Evolutionary conservation across 1,139 yeast genomes (phyloP), one percentile per base, ranked within the genome.

Genomic region (Candida neerlandica): DNA sequence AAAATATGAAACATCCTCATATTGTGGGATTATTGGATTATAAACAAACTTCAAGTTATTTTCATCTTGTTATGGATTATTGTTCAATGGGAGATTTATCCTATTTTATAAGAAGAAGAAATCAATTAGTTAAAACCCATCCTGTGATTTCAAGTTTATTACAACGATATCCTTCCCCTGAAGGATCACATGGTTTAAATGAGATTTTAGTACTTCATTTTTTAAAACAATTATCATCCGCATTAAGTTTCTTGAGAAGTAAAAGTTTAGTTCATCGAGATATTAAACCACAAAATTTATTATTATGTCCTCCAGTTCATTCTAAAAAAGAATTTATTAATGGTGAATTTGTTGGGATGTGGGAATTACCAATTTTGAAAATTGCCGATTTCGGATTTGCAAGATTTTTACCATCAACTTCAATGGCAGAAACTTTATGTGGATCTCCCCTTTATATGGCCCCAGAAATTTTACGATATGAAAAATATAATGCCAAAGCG

Each of bases 391-490:
- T 94, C 69, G 99, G 99, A 0, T 95, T 94, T 72, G 99, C 99
- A 5, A 78, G 99, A 54, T 89, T 91, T 62, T 75, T 94, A 56
- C 98, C 98, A 9, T 85, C 89, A 43, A 88, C 97, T 1, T 86
- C 96, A 2, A 78, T 95, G 81, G 98, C 99, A 1, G 99, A 94
- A 66, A 94, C 99, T 2, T 74, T 94, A 55, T 94, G 99, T 75
- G 99, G 99, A 1, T 89, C 97, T 10, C 99, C 99, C 1, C 72
- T 94, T 43, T 94, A 95, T 67, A 94, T 94, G 99, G 99, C 99
- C 0, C 99, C 99, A 0, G 99, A 94, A 67, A 95, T 94, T 45
- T 76, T 94, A 59, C 78, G 96, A 55, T 91, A 90, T 64, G 98
- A 95, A 65, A 94, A 91, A 67, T 94, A 94, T 69, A 91, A 92